These are phyloP conservation scores for Linnemannia elongata DNA, from an alignment of 192 early-diverging fungal genomes.

Conservation along the genomic window DNA sequence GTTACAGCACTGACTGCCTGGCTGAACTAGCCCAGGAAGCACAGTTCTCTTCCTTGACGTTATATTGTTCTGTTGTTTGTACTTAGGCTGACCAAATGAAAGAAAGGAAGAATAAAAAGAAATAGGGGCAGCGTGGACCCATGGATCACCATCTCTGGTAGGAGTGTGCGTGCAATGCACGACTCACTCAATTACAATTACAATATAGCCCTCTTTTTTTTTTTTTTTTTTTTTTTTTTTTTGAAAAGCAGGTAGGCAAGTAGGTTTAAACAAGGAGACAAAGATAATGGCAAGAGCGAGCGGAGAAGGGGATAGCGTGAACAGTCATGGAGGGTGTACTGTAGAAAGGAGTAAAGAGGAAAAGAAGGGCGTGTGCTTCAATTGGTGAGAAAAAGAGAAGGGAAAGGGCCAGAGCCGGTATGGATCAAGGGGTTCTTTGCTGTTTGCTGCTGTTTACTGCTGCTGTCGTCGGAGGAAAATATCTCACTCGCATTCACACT, in stretches of 20 bases:
- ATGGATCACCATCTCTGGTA: neutral
- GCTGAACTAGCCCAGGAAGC: neutral
- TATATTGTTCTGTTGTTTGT: neutral
- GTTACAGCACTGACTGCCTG: neutral
- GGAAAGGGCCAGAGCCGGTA: conserved; percentile 1
- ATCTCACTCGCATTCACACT: neutral
- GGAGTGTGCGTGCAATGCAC: too few species aligned
- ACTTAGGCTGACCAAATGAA: neutral
- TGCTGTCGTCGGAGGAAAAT: neutral
- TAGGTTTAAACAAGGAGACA: neutral
- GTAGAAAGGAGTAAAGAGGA: neutral
- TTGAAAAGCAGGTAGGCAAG: neutral
- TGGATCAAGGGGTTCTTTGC: conserved; percentile 9
- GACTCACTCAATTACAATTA: neutral
- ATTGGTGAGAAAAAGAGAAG: neutral
- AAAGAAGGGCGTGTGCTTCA: neutral
- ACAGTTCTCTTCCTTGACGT: too few species aligned
- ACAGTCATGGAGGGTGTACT: neutral
- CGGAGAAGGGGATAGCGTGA: neutral
- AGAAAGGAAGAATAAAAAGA: neutral
- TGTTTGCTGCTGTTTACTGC: neutral
- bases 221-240: neutral
- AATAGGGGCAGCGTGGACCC: conserved; percentile 1
- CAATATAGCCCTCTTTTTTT: neutral
- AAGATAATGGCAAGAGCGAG: neutral